Evolutionary conservation across 1,284 basidiomycete species (phyloP).

Genomic region (Ustilago cynodontis): DNA sequence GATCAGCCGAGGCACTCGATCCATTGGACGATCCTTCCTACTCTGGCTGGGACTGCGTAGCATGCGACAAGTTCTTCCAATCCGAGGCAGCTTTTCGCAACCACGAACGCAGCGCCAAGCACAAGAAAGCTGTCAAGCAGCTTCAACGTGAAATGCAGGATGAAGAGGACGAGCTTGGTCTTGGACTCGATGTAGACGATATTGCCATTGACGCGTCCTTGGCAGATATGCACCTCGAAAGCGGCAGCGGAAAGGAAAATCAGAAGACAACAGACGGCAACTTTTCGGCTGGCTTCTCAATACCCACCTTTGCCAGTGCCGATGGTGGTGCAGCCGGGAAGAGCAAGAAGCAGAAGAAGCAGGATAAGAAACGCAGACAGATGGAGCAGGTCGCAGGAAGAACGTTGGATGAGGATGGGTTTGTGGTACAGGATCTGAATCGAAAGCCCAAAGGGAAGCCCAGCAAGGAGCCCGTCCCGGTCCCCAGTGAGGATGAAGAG

Average conservation of each 20-base stretch:
- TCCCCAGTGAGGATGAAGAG: neutral
- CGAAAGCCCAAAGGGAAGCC: constrained; percentile 26
- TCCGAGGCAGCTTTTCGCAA: constrained; percentile 95
- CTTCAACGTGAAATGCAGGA: constrained; percentile 80
- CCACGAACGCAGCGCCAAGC: constrained; percentile 96
- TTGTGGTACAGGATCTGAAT: constrained; percentile 49
- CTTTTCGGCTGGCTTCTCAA: constrained; percentile 47
- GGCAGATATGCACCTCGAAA: constrained; percentile 36
- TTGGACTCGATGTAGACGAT: constrained; percentile 39
- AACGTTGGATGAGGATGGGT: constrained; percentile 42
- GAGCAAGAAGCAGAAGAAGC: constrained; percentile 63
- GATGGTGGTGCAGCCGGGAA: constrained; percentile 21
- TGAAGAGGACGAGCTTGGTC: constrained; percentile 79
- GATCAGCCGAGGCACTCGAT: constrained; percentile 13
- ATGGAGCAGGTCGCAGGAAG: constrained; percentile 46
- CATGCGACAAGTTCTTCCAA: constrained; percentile 88
- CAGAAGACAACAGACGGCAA: constrained; percentile 11
- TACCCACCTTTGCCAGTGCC: constrained; percentile 29
- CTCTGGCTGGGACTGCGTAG: constrained; percentile 89
- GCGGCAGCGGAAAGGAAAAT: constrained; percentile 12
- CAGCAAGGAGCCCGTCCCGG: constrained; percentile 6
- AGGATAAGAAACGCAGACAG: constrained; percentile 53
- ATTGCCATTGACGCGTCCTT: constrained; percentile 35
- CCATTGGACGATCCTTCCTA: constrained; percentile 24
- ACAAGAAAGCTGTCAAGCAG: constrained; percentile 76